Evolutionary conservation across 495 filamentous ascomycete species (phyloP).

Genomic region (Penicillium verhagenii): DNA sequence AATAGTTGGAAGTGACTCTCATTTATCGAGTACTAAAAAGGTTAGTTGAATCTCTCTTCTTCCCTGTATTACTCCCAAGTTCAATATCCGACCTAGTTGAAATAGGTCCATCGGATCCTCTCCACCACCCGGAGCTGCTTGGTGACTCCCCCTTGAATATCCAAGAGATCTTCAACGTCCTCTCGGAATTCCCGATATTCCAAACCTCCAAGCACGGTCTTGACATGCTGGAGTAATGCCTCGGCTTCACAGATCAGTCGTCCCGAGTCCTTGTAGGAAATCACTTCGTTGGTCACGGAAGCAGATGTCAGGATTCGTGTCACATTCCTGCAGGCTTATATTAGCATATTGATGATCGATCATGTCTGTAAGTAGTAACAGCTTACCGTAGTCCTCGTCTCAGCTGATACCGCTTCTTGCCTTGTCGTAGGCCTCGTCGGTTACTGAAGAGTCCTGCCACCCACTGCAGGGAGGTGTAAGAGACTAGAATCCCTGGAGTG

Average conservation of each 20-base stretch:
- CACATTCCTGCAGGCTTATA: constrained; percentile 55
- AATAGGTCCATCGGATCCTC: constrained; percentile 85
- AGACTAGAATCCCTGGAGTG: constrained; percentile 85
- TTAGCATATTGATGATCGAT: neutral
- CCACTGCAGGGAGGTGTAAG: constrained; percentile 72
- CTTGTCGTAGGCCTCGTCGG: constrained; percentile 60
- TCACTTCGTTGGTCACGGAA: constrained; percentile 59
- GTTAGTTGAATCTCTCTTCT: neutral
- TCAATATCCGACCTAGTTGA: constrained; percentile 37
- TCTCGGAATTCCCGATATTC: constrained; percentile 80
- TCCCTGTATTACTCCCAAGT: neutral
- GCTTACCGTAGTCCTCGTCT: constrained; percentile 68
- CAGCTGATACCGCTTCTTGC: constrained; percentile 60
- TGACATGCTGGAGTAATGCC: constrained; percentile 65
- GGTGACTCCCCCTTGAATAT: constrained; percentile 68
- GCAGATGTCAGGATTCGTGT: constrained; percentile 72
- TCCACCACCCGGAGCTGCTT: constrained; percentile 73
- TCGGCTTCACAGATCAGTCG: constrained; percentile 87
- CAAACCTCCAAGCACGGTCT: constrained; percentile 60
- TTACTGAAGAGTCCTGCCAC: constrained; percentile 63
- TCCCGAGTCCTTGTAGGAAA: constrained; percentile 88
- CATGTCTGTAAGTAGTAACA: neutral
- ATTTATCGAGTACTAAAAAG: no score
- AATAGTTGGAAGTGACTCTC: no score
- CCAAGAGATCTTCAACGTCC: constrained; percentile 78